A percentile compares a stretch with the other conserved stretches of the same genome.
Evolutionary conservation across 441 rosid species (phyloP).

Genomic region (Raphanus hybrid): DNA sequence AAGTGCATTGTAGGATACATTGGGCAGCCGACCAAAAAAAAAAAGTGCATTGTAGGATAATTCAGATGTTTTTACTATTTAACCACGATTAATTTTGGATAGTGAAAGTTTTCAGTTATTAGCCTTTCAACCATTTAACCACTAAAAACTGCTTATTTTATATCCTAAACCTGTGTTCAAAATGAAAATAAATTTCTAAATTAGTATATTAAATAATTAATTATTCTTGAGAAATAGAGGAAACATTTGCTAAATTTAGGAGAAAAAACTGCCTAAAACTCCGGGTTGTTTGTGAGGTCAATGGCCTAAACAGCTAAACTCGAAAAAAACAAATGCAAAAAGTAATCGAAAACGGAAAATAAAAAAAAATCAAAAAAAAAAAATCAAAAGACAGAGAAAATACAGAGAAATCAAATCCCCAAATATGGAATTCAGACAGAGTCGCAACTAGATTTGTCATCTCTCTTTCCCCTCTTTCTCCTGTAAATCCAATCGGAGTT

Average conservation of each 20-base stretch:
- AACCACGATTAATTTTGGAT: too few species aligned
- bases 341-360: background rate
- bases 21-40: too few species aligned
- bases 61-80: too few species aligned
- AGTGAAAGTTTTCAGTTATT: too few species aligned
- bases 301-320: slow-evolving; percentile 44
- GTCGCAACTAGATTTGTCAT: slow-evolving; percentile 41
- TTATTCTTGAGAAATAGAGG: slow-evolving; percentile 8
- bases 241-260: slow-evolving; percentile 38
- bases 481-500: slow-evolving; percentile 39
- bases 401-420: slow-evolving; percentile 36
- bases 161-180: too few species aligned
- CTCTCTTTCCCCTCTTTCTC: slow-evolving; percentile 34
- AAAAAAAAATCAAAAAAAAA: background rate
- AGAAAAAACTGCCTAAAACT: slow-evolving; percentile 43
- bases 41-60: too few species aligned
- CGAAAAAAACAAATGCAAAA: slow-evolving; percentile 28
- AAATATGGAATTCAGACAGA: slow-evolving; percentile 41
- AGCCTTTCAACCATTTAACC: too few species aligned
- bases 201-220: too few species aligned
- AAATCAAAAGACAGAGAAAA: slow-evolving; percentile 26
- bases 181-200: too few species aligned
- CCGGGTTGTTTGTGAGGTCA: slow-evolving; percentile 42
- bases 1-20: too few species aligned
- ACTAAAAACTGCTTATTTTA: too few species aligned